Conservation (phyloP, 352 stramenopile species). For the Pythium rishiriense region DNA sequence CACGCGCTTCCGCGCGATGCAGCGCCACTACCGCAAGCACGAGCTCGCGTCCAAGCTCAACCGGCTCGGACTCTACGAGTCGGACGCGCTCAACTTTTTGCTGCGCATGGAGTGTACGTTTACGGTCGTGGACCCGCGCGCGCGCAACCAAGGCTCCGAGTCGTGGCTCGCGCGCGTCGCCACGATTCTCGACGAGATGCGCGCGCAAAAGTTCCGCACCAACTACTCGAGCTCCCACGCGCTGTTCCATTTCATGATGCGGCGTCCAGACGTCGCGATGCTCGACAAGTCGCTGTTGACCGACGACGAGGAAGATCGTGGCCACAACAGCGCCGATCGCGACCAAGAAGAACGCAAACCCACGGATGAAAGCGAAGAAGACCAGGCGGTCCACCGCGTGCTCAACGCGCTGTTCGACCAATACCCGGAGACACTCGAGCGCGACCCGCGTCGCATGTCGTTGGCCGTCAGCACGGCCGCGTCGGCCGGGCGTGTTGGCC, state of each 20-base stretch:
- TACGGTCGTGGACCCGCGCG: slow-evolving; percentile 27
- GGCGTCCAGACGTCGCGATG: slow-evolving; percentile 44
- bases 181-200: slow-evolving; percentile 45
- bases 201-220: slow-evolving; percentile 36
- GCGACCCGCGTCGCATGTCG: slow-evolving; percentile 56
- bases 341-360: not conserved
- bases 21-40: slow-evolving; percentile 43
- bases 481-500: slow-evolving; percentile 32
- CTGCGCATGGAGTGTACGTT: slow-evolving; percentile 61
- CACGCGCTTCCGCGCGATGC: slow-evolving; percentile 32
- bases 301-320: too few species aligned
- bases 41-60: slow-evolving; percentile 45
- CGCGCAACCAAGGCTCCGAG: slow-evolving; percentile 2
- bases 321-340: not conserved
- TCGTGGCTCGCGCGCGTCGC: slow-evolving; percentile 36
- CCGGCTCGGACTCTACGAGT: slow-evolving; percentile 46
- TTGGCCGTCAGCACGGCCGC: slow-evolving; percentile 60
- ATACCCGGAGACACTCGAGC: slow-evolving; percentile 39
- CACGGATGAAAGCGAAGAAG: not conserved
- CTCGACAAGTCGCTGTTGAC: not conserved
- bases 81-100: slow-evolving; percentile 67
- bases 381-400: slow-evolving; percentile 28
- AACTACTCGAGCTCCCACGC: slow-evolving; percentile 66
- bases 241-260: slow-evolving; percentile 64
- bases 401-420: slow-evolving; percentile 52